Evolutionary conservation across 345 rosid genomes (phyloP).

Genomic region (Carallia brachiata): DNA sequence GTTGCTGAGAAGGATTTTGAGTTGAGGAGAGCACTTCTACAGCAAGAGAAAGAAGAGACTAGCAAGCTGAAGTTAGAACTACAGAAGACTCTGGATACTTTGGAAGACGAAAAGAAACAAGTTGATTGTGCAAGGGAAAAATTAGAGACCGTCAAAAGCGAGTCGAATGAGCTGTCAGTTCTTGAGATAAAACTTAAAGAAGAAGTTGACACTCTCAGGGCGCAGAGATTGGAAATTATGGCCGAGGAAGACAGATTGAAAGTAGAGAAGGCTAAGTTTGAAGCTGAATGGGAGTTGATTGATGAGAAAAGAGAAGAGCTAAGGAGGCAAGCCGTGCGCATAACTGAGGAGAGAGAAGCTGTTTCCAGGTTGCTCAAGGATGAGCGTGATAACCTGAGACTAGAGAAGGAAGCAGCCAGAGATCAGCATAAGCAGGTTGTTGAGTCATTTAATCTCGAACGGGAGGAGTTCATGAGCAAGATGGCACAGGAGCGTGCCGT

Average conservation of each 20-base stretch:
- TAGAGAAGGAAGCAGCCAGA: conserved; percentile 67
- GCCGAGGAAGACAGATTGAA: conserved; percentile 76
- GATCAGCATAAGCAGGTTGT: conserved; percentile 58
- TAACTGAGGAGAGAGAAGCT: conserved; percentile 61
- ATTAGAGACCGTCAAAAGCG: conserved; percentile 74
- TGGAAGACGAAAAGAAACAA: conserved; percentile 68
- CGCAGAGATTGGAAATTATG: conserved; percentile 68
- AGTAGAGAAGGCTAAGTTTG: conserved; percentile 77
- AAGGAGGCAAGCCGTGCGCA: conserved; percentile 49
- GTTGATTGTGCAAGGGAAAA: conserved; percentile 64
- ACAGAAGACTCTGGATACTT: conserved; percentile 51
- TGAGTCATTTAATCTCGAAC: conserved; percentile 65
- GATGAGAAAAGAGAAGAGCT: conserved; percentile 89
- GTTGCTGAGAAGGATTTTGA: conserved; percentile 51
- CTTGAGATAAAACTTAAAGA: conserved; percentile 87
- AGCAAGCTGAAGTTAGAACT: conserved; percentile 57
- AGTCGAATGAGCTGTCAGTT: conserved; percentile 64
- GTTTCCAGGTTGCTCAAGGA: conserved; percentile 69
- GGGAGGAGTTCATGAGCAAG: conserved; percentile 82
- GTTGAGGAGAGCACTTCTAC: conserved; percentile 39
- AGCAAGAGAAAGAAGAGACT: conserved; percentile 61
- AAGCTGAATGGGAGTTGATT: conserved; percentile 90
- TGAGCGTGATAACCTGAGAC: conserved; percentile 67
- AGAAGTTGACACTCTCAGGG: conserved; percentile 82
- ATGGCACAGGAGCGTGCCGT: conserved; percentile 78